Percentiles rank a stretch among this genome's conserved stretches.
These are phyloP conservation scores for Solanum virginianum DNA, from an alignment of 257 asterid genomes.

Conservation along the genomic window DNA sequence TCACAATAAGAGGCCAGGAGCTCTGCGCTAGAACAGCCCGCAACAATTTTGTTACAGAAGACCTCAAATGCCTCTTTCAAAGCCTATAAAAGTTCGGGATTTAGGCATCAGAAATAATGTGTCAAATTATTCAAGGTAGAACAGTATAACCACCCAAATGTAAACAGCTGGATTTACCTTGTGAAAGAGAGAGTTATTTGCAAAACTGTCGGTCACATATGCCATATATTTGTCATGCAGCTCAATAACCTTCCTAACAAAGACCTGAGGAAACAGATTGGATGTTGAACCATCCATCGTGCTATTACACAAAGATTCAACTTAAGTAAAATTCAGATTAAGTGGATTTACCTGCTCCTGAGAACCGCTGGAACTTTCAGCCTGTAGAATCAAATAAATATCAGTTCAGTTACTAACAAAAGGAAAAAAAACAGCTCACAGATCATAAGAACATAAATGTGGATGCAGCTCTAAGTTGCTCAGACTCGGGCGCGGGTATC, in stretches of 20 bases:
- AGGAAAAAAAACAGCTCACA: neutral
- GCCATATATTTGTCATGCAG: slow-evolving; percentile 36
- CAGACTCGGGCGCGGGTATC: too few species aligned
- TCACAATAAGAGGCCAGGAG: slow-evolving; percentile 40
- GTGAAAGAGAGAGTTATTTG: slow-evolving; percentile 27
- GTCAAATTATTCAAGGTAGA: neutral
- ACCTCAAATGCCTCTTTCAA: slow-evolving; percentile 45
- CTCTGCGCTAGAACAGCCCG: slow-evolving; percentile 37
- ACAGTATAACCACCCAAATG: neutral
- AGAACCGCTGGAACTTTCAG: slow-evolving; percentile 24
- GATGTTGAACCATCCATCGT: neutral
- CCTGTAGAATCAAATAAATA: slow-evolving; percentile 13
- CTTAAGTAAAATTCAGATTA: neutral
- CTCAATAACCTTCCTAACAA: slow-evolving; percentile 30
- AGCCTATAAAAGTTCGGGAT: slow-evolving; percentile 14
- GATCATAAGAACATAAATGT: neutral
- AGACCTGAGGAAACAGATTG: slow-evolving; percentile 14
- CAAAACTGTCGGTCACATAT: slow-evolving; percentile 28
- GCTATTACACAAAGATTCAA: neutral
- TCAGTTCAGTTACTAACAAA: neutral
- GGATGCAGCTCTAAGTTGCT: neutral
- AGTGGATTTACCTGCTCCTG: slow-evolving; percentile 28
- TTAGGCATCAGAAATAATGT: neutral
- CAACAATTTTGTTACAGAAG: slow-evolving; percentile 36
- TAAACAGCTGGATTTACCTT: slow-evolving; percentile 15